These are phyloP conservation scores for Penicillium occitanis DNA, from an alignment of 2,329 filamentous ascomycete genomes.

Conservation along the genomic window DNA sequence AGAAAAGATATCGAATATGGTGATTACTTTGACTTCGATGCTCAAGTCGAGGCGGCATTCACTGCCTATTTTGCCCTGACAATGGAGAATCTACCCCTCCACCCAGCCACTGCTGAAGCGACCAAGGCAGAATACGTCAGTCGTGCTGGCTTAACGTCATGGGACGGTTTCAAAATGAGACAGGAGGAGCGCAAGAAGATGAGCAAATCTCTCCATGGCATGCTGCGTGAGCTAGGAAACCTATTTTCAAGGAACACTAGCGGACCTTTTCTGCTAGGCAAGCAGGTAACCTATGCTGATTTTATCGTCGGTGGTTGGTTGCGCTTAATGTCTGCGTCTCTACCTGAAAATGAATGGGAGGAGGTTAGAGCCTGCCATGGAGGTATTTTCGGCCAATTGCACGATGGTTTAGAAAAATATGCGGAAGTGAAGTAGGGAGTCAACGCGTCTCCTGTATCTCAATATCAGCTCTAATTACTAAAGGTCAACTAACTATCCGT, in stretches of 20 bases:
- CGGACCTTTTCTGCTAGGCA: conserved; percentile 54
- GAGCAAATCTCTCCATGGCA: conserved; percentile 42
- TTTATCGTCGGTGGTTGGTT: conserved; percentile 60
- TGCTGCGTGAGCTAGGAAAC: conserved; percentile 45
- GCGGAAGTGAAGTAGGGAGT: conserved; percentile 32
- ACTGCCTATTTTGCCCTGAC: conserved; percentile 47
- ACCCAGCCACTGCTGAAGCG: conserved; percentile 49
- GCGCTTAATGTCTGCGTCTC: conserved; percentile 44
- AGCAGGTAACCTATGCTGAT: conserved; percentile 53
- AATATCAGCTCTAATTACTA: too few species aligned
- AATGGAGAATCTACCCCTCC: conserved; percentile 49
- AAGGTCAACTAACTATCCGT: too few species aligned
- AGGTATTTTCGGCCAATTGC: conserved; percentile 52
- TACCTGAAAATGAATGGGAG: conserved; percentile 52
- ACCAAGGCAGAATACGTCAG: conserved; percentile 51
- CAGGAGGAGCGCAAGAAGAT: conserved; percentile 45
- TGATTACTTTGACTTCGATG: conserved; percentile 55
- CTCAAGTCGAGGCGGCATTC: conserved; percentile 56
- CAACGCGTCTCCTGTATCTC: too few species aligned
- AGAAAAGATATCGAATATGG: conserved; percentile 28
- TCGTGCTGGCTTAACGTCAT: conserved; percentile 48
- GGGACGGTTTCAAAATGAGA: conserved; percentile 37
- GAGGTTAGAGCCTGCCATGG: conserved; percentile 51
- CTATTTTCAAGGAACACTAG: conserved; percentile 41
- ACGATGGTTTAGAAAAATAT: conserved; percentile 48